Base-by-base conservation (phyloP, 805 yeast species). In the Nakazawaea molendinolei region DNA sequence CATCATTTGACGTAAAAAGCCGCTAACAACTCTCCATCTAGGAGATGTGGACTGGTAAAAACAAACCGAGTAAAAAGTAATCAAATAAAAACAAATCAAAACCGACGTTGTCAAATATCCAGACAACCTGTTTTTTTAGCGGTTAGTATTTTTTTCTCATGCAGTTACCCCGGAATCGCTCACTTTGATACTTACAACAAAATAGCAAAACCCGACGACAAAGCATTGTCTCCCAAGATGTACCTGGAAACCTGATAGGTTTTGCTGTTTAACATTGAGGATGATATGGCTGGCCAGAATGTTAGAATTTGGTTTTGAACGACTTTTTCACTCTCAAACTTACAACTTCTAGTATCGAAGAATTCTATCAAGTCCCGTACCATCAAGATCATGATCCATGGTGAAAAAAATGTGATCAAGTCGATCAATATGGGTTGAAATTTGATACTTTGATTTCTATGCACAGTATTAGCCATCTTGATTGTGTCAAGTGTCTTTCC, bases 381-480 rank as follows among this genome's bases (percentile, higher is more conserved):
- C 35, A 36, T 20, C 8, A 36, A n/a, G 7, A 31, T 36, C 39
- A 36, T 36, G n/a, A 36, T 13, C 35, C 34, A 31, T n/a, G 39
- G 39, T 5, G 39, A 36, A 5, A 10, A 25, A 24, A 36, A 21
- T 7, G 26, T 24, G 4, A 23, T 13, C 15, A 36, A 19, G 13
- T 36, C 39, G 5, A 19, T 18, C n/a, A 36, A n/a, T 5, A 30
- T n/a, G 12, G 21, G 26, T 30, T 30, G 32, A 14, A 36, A 16
- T 25, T 29, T 34, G 26, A 16, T 10, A 17, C n/a, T 16, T 28
- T 15, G 9, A 4, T 28, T 9, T 28, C 13, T 19, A 16, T 16
- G 15, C 31, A 28, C 10, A 9, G 31, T 28, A 16, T 8, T 17
- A 9, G 19, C 31, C 21, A 14, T 26, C 8, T 12, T 14, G n/a